phyloP scores from a whole-genome alignment of 768 basidiomycete genomes.

The Boletus vinaceobasis region DNA sequence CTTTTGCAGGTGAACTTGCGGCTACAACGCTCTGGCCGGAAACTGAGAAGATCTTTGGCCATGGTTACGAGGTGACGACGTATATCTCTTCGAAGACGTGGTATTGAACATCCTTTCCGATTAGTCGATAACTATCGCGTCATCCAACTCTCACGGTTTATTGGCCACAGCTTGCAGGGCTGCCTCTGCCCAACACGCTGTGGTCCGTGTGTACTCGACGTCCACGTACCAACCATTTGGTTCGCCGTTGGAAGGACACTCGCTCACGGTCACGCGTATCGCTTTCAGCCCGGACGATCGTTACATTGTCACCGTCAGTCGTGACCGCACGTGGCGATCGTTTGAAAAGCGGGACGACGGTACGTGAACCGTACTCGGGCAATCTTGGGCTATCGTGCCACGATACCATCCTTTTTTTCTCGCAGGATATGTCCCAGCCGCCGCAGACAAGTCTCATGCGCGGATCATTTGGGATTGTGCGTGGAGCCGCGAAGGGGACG shows the following conservation, averaged over 20 bases:
- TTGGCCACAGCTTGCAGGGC: constrained; percentile 92
- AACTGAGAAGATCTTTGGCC: constrained; percentile 93
- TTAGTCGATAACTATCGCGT: constrained; percentile 77
- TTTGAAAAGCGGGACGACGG: constrained; percentile 53
- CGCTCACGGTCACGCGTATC: constrained; percentile 85
- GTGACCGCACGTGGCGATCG: constrained; percentile 90
- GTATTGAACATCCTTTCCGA: neutral
- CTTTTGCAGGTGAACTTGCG: constrained; percentile 90
- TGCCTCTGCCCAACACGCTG: constrained; percentile 83
- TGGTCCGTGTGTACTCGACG: constrained; percentile 79
- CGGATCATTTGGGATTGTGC: constrained; percentile 96
- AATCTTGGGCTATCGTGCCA: neutral
- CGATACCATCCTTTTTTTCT: neutral
- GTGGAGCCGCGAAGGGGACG: constrained; percentile 72
- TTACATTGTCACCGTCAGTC: constrained; percentile 76
- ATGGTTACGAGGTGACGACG: constrained; percentile 82
- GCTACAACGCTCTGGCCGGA: constrained; percentile 94
- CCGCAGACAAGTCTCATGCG: constrained; percentile 78
- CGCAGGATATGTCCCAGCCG: constrained; percentile 58
- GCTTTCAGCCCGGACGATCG: constrained; percentile 86
- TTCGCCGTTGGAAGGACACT: constrained; percentile 74
- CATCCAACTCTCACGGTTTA: constrained; percentile 64
- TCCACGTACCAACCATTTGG: constrained; percentile 68
- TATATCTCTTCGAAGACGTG: neutral
- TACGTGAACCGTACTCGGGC: constrained; percentile 13